phyloP scores from a whole-genome alignment of 768 basidiomycete species.

The Gelatoporia subvermispora region DNA sequence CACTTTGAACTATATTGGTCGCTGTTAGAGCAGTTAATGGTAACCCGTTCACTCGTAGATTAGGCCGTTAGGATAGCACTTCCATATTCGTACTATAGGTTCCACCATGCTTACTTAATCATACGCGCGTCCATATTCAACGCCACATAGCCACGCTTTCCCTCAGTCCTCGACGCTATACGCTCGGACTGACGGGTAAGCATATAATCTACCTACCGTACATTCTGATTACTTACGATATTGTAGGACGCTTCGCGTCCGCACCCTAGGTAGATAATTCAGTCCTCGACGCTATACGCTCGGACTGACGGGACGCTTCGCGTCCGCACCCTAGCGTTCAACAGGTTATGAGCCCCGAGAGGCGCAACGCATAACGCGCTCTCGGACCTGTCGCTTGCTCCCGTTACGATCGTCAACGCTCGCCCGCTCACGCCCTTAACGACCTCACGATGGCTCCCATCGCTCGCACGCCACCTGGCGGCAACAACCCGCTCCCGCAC shows the following conservation, averaged over 20 bases:
- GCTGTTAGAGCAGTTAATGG: not conserved
- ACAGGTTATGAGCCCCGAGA: not conserved
- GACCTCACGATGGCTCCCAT: not conserved
- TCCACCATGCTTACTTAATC: no score
- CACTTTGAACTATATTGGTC: no score
- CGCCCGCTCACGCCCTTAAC: not conserved
- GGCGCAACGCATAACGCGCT: not conserved
- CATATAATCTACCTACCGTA: not conserved
- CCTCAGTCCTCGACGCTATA: not conserved
- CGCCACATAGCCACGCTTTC: not conserved
- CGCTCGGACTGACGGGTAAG: not conserved
- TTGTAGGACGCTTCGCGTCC: not conserved
- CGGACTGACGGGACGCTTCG: not conserved
- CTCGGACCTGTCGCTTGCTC: not conserved
- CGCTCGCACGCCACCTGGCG: not conserved
- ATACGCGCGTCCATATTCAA: not conserved
- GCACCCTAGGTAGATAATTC: not conserved
- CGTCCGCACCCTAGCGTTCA: not conserved
- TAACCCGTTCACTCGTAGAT: no score
- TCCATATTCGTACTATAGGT: no score
- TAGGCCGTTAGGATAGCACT: no score
- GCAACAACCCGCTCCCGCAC: not conserved
- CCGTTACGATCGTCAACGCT: not conserved
- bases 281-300: not conserved
- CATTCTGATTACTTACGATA: not conserved